These are phyloP conservation scores for Aegilops umbellulata DNA, from an alignment of 176 grass and related monocot species.

Conservation along the genomic window DNA sequence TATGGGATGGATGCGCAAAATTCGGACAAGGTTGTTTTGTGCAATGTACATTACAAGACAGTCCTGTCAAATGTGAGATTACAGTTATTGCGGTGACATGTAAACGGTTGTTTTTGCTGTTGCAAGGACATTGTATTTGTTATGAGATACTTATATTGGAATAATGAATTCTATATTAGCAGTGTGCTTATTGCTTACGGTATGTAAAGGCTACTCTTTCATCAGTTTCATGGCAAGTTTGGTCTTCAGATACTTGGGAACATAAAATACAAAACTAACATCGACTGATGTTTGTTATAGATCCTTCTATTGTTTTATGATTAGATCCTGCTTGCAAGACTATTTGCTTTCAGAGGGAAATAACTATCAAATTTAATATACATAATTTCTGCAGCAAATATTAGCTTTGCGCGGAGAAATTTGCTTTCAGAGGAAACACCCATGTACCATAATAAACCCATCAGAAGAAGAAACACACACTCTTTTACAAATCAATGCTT, in stretches of 20 bases:
- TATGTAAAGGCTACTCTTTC: neutral
- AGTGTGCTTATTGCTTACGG: neutral
- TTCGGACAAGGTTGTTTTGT: neutral
- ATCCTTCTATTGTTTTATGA: neutral
- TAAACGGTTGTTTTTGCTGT: neutral
- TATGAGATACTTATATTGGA: neutral
- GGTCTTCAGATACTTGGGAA: neutral
- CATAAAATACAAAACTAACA: neutral
- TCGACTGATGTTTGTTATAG: neutral
- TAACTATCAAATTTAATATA: neutral
- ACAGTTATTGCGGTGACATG: neutral
- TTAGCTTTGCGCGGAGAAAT: no score
- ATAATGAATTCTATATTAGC: neutral
- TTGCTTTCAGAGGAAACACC: no score
- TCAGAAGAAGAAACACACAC: no score
- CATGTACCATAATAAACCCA: no score
- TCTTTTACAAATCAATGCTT: no score
- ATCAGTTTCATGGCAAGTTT: neutral
- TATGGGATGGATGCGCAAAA: neutral
- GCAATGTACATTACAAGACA: neutral
- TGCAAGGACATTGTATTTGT: neutral
- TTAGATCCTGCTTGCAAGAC: neutral
- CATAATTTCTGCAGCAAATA: neutral
- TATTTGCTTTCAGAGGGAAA: neutral
- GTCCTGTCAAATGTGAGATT: slow-evolving; percentile 2